These are phyloP conservation scores for Lepiota brunneoincarnata DNA, from an alignment of 768 basidiomycete genomes.

Conservation along the genomic window DNA sequence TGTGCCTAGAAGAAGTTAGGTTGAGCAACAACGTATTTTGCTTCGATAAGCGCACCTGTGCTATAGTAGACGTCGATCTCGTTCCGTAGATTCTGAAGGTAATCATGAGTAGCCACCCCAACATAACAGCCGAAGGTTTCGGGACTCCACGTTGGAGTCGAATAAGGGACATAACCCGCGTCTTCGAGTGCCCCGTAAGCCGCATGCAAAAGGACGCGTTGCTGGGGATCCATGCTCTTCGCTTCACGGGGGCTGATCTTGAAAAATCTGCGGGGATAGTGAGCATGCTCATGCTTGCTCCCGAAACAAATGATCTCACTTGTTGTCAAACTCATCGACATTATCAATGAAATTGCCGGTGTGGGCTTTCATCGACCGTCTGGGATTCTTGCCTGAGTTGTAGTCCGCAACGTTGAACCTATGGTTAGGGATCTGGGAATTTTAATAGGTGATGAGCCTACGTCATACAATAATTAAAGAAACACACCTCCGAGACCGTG, in stretches of 20 bases:
- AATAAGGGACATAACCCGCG: conserved; percentile 64
- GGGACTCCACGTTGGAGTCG: conserved; percentile 47
- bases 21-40: neutral
- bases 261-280: conserved; percentile 46
- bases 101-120: conserved; percentile 70
- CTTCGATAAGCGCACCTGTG: conserved; percentile 43
- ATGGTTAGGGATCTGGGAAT: conserved; percentile 52
- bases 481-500: conserved; percentile 52
- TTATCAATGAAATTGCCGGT: conserved; percentile 64
- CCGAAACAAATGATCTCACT: conserved; percentile 17
- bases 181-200: conserved; percentile 69
- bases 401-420: conserved; percentile 52
- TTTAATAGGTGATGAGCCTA: conserved; percentile 3
- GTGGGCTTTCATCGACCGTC: conserved; percentile 46
- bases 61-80: conserved; percentile 70
- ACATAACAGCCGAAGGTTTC: conserved; percentile 63
- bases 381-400: conserved; percentile 23
- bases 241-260: conserved; percentile 73
- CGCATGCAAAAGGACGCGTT: conserved; percentile 62
- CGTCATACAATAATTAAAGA: neutral
- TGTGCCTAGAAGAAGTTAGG: conserved; percentile 44
- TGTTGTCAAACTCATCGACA: conserved; percentile 61
- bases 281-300: neutral
- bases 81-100: conserved; percentile 58
- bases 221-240: conserved; percentile 74